Evolutionary conservation across 768 basidiomycete species (phyloP).

Genomic region (Russula earlei): DNA sequence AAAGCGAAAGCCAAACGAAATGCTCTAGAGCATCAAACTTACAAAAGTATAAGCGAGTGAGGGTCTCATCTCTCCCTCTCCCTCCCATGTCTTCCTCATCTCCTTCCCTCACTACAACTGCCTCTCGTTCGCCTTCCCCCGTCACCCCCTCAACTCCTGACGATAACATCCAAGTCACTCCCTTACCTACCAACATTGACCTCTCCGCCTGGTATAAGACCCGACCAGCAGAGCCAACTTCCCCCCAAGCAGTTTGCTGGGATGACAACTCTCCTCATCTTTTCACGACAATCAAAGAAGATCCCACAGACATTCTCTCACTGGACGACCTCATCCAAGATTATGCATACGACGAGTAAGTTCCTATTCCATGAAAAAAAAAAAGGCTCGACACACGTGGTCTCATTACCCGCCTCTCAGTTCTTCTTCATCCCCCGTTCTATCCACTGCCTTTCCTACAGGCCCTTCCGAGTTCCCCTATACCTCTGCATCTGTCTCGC

Average conservation of each 20-base stretch:
- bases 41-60: background rate
- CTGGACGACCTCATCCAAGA: conserved; percentile 69
- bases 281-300: conserved; percentile 36
- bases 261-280: conserved; percentile 33
- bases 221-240: conserved; percentile 33
- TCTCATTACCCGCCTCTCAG: conserved; percentile 11
- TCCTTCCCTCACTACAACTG: conserved; percentile 40
- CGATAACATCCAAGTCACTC: conserved; percentile 41
- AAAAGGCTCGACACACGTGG: conserved; percentile 11
- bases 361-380: conserved; percentile 22
- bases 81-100: conserved; percentile 40
- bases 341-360: conserved; percentile 70
- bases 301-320: conserved; percentile 47
- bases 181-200: conserved; percentile 45
- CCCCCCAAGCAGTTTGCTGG: conserved; percentile 33
- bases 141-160: conserved; percentile 62
- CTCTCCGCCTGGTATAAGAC: conserved; percentile 51
- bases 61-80: background rate
- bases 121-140: conserved; percentile 67
- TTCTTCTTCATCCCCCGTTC: conserved; percentile 1
- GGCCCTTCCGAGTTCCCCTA: background rate
- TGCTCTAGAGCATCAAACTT: background rate
- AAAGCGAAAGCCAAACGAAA: background rate
- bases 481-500: background rate
- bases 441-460: background rate